These are phyloP conservation scores for Lippia alba DNA, from an alignment of 305 asterid species.

Conservation along the genomic window DNA sequence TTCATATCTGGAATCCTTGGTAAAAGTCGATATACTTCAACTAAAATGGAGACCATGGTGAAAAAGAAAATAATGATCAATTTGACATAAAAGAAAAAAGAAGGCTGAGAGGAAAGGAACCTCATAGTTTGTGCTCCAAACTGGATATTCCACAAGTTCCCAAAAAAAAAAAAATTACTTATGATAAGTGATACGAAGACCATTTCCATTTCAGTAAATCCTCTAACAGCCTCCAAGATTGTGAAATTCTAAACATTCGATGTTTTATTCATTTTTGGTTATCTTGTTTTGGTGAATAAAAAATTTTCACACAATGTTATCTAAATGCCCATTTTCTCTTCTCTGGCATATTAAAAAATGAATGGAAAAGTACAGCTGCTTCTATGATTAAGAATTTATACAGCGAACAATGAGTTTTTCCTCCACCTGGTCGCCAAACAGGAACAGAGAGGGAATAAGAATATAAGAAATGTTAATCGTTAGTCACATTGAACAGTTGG, in stretches of 20 bases:
- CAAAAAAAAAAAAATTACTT: no score
- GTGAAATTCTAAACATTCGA: neutral
- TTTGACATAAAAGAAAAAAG: neutral
- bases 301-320: constrained; percentile 7
- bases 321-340: neutral
- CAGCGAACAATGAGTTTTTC: constrained; percentile 17
- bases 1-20: neutral
- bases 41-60: neutral
- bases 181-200: no score
- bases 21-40: neutral
- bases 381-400: constrained; percentile 25
- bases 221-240: neutral
- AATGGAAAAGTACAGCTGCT: constrained; percentile 3
- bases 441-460: constrained; percentile 1
- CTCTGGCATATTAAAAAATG: neutral
- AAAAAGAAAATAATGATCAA: constrained; percentile 5
- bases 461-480: constrained; percentile 9
- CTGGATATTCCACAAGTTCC: neutral
- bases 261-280: neutral
- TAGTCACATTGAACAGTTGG: neutral
- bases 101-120: neutral
- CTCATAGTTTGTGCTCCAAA: constrained; percentile 6
- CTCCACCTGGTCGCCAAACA: neutral
- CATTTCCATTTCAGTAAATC: neutral
- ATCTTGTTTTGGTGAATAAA: neutral